Evolutionary conservation across 139 green algal species (phyloP), one percentile per base, ranked within the genome.

Genomic region (Micractinium sp.): DNA sequence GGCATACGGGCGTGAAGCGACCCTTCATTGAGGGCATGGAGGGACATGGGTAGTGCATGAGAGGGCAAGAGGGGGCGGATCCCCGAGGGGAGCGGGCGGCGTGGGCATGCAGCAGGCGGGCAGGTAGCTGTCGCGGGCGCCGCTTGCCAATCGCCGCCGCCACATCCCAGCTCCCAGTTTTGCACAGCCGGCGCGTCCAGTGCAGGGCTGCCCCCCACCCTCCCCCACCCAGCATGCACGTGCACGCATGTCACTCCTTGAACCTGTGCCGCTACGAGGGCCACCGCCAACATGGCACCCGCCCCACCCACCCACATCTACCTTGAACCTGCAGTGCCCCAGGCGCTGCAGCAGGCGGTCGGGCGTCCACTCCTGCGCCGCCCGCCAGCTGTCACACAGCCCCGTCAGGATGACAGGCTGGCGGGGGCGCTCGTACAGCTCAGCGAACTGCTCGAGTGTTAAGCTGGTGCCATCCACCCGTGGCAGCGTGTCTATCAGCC

Each of bases 261-360:
- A 56, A 27, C 63, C 63, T 31, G 47, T 56, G 47, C 47, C 47
- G 47, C 47, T 56, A 9, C 47, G 7, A 56, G 47, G 7, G 47
- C 33, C 14, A n/a, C 35, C 0, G 5, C 73, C 73, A 71, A 16
- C 2, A 71, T 31, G 12, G 12, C 63, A 27, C 63, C 63, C 9
- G 12, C 63, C 63, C 63, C 22, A 27, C 63, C 63, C 63, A 31
- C 63, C 63, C 16, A 4, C 20, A 63, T 39, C 77, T 56, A 96
- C 95, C 94, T 98, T 98, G 92, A 98, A 98, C 81, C 93, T 95
- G 89, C 97, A 94, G 15, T 96, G 84, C 19, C 89, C 91, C 88
- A 92, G 97, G 3, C 87, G 53, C 53, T 89, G 35, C 35, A 88
- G 53, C 85, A 98, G 88, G 23, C 33, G 13, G 47, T 94, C 85